Base-by-base conservation (phyloP, 2,329 filamentous ascomycete genomes). In the Dothistroma pini region DNA sequence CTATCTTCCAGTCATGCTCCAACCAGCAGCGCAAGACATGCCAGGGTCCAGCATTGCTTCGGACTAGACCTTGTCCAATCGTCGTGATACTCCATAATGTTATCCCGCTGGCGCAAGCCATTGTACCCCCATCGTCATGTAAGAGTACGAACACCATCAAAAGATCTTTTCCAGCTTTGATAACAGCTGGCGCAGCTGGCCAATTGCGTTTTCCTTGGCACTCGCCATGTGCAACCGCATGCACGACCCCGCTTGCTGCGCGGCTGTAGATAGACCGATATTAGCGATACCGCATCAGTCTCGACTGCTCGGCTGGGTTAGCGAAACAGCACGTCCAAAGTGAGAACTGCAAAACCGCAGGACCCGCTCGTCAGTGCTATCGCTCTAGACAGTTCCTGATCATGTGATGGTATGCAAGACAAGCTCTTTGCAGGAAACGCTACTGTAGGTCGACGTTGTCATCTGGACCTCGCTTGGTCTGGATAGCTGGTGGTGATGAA, bases 1-100 rank as follows among this genome's bases (percentile, higher is more conserved):
- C 67, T 71, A 63, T 83, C 83, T 73, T 82, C 75, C 19, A 69
- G 58, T 71, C 76, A 65, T 68, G 83, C 71, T 32, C 77, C 72
- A 10, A 77, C 65, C 35, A 77, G 74, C 63, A 81, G 66, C 62
- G 74, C 66, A 62, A 72, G 70, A 63, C 80, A 75, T 70, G 75
- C 67, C 54, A 79, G 4, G 65, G 48, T 2, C 62, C 59, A 11
- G 49, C 52, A 51, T 61, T 63, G n/a, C 21, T 58, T 10, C 59
- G 50, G 12, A 65, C 60, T 25, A 69, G 65, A 11, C 61, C 64
- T 25, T 61, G 58, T 31, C 63, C 64, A 9, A 86, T 68, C 2
- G 82, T 84, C 12, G 85, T 77, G 10, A 84, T 66, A 1, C 84
- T 84, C 62, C 85, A 87, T 5, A 79, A 79, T n/a, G n/a, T n/a